Conservation (phyloP, 805 yeast genomes). For the Kuraishia hungarica region DNA sequence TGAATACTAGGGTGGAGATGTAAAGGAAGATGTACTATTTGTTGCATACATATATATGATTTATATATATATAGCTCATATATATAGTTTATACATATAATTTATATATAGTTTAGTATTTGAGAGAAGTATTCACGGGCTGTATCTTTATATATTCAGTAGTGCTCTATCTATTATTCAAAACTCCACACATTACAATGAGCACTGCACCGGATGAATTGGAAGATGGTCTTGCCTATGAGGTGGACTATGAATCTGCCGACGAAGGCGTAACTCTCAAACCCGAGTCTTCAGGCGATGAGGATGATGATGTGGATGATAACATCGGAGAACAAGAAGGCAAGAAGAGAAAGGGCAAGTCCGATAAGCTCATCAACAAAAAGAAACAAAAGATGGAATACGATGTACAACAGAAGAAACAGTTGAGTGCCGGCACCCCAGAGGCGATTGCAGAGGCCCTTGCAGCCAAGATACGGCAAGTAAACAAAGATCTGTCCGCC, state of each 20-base stretch:
- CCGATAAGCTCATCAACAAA: constrained; percentile 47
- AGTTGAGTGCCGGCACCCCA: constrained; percentile 45
- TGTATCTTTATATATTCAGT: too few species aligned
- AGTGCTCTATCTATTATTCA: too few species aligned
- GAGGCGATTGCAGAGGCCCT: constrained; percentile 61
- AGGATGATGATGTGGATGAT: constrained; percentile 8
- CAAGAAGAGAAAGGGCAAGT: constrained; percentile 17
- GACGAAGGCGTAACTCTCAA: constrained; percentile 29
- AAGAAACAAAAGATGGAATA: constrained; percentile 61
- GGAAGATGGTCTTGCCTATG: constrained; percentile 70
- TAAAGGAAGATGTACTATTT: too few species aligned
- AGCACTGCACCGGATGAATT: constrained; percentile 53
- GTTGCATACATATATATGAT: too few species aligned
- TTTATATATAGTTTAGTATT: too few species aligned
- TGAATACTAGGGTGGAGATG: background rate
- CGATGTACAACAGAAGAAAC: constrained; percentile 49
- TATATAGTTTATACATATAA: too few species aligned
- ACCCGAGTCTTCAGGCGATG: constrained; percentile 14
- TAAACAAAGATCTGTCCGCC: constrained; percentile 61
- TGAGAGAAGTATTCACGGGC: too few species aligned
- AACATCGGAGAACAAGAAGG: constrained; percentile 4
- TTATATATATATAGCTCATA: too few species aligned
- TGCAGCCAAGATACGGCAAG: constrained; percentile 48
- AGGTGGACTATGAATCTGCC: constrained; percentile 31
- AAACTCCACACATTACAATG: background rate